These are phyloP conservation scores for Blastobotrys parvus DNA, from an alignment of 805 yeast species.

Conservation along the genomic window DNA sequence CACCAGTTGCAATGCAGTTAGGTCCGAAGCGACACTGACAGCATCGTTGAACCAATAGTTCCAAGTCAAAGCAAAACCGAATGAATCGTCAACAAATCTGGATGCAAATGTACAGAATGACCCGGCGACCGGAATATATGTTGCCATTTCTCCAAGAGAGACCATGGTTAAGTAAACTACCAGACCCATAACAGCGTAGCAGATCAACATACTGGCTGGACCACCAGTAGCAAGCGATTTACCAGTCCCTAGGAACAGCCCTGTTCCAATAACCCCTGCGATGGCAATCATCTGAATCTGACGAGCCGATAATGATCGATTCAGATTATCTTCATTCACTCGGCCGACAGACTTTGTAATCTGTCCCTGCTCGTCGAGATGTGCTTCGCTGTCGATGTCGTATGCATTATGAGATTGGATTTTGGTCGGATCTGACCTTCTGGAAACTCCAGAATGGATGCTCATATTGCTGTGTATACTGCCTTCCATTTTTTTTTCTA, in stretches of 20 bases:
- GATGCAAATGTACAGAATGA: conserved; percentile 43
- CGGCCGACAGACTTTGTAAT: neutral
- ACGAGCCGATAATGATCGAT: conserved; percentile 23
- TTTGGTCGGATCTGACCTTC: too few species aligned
- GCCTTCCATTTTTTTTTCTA: too few species aligned
- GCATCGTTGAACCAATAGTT: conserved; percentile 48
- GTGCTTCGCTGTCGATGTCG: neutral
- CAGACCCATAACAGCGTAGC: conserved; percentile 41
- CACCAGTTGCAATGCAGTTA: conserved; percentile 40
- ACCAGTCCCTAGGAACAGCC: conserved; percentile 44
- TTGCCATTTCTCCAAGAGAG: conserved; percentile 49
- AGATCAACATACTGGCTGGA: conserved; percentile 44
- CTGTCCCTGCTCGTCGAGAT: neutral
- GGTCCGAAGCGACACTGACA: conserved; percentile 39
- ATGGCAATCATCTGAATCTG: conserved; percentile 67
- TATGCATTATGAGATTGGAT: too few species aligned
- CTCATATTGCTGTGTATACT: too few species aligned
- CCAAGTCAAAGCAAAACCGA: conserved; percentile 44
- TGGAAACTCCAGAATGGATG: too few species aligned
- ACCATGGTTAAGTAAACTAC: conserved; percentile 47
- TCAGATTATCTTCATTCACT: conserved; percentile 13
- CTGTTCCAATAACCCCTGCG: conserved; percentile 75
- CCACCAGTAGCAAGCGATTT: conserved; percentile 43
- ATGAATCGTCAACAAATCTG: conserved; percentile 41
- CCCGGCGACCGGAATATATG: conserved; percentile 46